Evolutionary conservation across 139 green algal species (phyloP).

Genomic region (Edaphochlamys debaryana): DNA sequence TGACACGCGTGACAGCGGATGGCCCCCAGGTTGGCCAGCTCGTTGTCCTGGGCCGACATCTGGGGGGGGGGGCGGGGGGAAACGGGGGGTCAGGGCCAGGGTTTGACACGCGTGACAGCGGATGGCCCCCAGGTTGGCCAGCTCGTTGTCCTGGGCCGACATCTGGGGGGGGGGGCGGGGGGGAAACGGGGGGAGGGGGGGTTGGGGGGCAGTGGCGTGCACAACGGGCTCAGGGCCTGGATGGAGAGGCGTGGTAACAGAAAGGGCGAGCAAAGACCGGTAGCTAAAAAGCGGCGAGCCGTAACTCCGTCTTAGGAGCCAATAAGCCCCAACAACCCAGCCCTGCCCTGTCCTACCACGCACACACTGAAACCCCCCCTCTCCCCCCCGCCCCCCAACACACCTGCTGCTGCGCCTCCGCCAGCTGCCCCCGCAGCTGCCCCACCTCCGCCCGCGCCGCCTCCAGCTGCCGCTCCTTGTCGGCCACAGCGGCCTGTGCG

Average conservation of each 20-base stretch:
- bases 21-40: background rate
- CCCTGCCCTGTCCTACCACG: too few relatives aligned
- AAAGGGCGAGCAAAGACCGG: too few relatives aligned
- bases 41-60: background rate
- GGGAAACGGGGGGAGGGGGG: background rate
- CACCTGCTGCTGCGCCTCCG: slow-evolving; percentile 12
- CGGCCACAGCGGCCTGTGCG: too few relatives aligned
- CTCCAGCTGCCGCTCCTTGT: background rate
- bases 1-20: background rate
- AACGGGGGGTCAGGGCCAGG: background rate
- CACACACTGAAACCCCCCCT: too few relatives aligned
- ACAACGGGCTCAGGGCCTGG: too few relatives aligned
- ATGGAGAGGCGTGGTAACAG: too few relatives aligned
- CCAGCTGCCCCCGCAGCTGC: background rate
- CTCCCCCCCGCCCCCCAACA: too few relatives aligned
- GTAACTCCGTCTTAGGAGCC: too few relatives aligned
- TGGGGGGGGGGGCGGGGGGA: background rate
- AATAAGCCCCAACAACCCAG: too few relatives aligned
- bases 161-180: background rate
- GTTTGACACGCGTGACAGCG: background rate
- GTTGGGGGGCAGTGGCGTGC: too few relatives aligned
- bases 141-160: background rate
- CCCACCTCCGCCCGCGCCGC: background rate
- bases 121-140: background rate
- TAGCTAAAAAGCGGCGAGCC: too few relatives aligned